Evolutionary conservation across 495 filamentous ascomycete species (phyloP).

Genomic region (Aspergillus taichungensis): DNA sequence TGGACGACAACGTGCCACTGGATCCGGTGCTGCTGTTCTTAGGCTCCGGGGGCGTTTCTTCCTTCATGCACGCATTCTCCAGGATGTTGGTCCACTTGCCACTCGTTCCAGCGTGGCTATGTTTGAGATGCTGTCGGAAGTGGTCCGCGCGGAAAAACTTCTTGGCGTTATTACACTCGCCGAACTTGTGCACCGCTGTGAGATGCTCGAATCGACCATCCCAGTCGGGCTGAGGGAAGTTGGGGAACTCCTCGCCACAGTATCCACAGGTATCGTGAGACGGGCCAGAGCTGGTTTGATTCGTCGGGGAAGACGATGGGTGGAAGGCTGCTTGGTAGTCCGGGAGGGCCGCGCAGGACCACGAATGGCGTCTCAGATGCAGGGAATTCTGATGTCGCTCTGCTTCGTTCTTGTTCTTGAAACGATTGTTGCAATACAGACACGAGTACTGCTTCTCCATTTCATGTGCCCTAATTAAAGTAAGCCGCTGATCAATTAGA

Average conservation of each 20-base stretch:
- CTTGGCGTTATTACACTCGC: constrained; percentile 96
- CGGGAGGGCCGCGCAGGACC: constrained; percentile 88
- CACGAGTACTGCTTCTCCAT: constrained; percentile 96
- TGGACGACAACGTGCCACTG: constrained; percentile 20
- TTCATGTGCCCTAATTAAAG: constrained; percentile 55
- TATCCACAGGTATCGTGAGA: constrained; percentile 81
- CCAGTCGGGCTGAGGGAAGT: constrained; percentile 67
- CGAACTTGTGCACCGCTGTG: constrained; percentile 86
- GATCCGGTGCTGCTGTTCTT: constrained; percentile 15
- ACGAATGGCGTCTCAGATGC: constrained; percentile 90
- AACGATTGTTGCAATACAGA: constrained; percentile 83
- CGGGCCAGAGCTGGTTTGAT: constrained; percentile 29
- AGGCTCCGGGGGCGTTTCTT: constrained; percentile 53
- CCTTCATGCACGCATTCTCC: constrained; percentile 94
- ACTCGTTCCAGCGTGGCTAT: constrained; percentile 92
- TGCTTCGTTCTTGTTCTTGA: constrained; percentile 99
- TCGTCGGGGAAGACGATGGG: constrained; percentile 43
- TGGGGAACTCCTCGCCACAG: constrained; percentile 87
- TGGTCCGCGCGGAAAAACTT: constrained; percentile 98
- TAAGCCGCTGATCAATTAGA: constrained; percentile 1
- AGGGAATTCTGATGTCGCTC: constrained; percentile 96
- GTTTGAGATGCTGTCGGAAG: constrained; percentile 96
- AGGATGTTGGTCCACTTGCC: constrained; percentile 99
- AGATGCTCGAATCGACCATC: constrained; percentile 76
- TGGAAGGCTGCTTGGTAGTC: constrained; percentile 78